Conservation (phyloP, 495 filamentous ascomycete genomes). For the Talaromyces proteolyticus region DNA sequence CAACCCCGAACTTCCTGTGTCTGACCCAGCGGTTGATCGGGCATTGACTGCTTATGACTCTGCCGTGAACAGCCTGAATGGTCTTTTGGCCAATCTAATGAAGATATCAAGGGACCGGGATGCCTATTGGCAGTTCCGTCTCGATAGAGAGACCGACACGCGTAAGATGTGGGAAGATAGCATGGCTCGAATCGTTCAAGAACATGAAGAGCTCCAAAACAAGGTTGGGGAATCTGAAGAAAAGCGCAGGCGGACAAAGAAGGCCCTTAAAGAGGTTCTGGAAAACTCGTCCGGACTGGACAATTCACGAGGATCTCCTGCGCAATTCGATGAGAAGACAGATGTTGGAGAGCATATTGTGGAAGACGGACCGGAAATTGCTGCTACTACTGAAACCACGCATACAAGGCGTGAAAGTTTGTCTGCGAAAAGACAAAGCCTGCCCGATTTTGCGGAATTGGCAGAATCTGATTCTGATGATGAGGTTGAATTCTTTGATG, state of each 20-base stretch:
- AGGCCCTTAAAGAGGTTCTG: constrained; percentile 80
- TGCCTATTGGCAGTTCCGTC: constrained; percentile 91
- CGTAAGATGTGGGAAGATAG: constrained; percentile 97
- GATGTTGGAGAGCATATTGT: too few relatives aligned
- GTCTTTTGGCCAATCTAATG: constrained; percentile 78
- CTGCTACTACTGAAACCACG: constrained; percentile 10
- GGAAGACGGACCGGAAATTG: constrained; percentile 5
- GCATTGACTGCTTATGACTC: constrained; percentile 84
- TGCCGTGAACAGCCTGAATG: constrained; percentile 81
- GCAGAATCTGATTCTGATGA: constrained; percentile 77
- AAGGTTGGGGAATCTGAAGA: constrained; percentile 85
- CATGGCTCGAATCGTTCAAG: constrained; percentile 87
- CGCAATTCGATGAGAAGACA: constrained; percentile 17
- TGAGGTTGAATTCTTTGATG: constrained; percentile 96
- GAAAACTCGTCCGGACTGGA: constrained; percentile 48
- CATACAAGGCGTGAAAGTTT: constrained; percentile 2
- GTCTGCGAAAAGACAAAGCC: constrained; percentile 10
- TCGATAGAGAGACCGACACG: constrained; percentile 83
- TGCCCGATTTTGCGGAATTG: constrained; percentile 56
- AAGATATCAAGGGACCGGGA: constrained; percentile 91
- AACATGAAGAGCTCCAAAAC: constrained; percentile 86
- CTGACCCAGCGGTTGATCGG: constrained; percentile 68
- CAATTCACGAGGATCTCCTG: constrained; percentile 33
- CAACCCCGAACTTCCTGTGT: constrained; percentile 63
- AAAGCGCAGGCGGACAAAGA: constrained; percentile 84